These are phyloP conservation scores for Stylonectria norvegica DNA, from an alignment of 2,329 filamentous ascomycete genomes.

Conservation along the genomic window DNA sequence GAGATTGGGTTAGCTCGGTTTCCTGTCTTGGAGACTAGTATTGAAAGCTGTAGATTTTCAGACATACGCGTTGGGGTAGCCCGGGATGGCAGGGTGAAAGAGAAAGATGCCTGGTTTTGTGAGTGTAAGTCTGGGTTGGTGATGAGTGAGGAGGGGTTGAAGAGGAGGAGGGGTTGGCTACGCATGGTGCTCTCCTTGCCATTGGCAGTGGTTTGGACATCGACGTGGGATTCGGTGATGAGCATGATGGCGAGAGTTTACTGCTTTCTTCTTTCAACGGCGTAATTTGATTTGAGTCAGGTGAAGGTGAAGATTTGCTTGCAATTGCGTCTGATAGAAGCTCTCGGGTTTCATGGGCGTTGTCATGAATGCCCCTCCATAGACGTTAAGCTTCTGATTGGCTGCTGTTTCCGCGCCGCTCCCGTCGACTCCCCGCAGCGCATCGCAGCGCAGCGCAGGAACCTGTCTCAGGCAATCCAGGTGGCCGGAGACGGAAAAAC, in stretches of 20 bases:
- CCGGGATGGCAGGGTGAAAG: constrained; percentile 80
- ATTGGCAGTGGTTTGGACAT: constrained; percentile 49
- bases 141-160: constrained; percentile 5
- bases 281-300: not conserved
- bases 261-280: not conserved
- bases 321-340: not conserved
- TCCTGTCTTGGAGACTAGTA: not conserved
- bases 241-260: constrained; percentile 39
- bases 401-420: too few relatives aligned
- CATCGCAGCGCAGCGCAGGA: too few relatives aligned
- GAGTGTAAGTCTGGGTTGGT: constrained; percentile 12
- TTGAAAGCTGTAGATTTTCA: too few relatives aligned
- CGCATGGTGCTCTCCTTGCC: constrained; percentile 55
- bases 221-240: constrained; percentile 51
- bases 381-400: not conserved
- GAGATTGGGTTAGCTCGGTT: constrained; percentile 6
- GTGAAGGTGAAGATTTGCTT: not conserved
- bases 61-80: constrained; percentile 77
- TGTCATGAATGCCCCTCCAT: not conserved
- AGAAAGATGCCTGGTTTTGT: constrained; percentile 70
- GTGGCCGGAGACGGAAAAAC: constrained; percentile 9
- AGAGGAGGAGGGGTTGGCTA: constrained; percentile 22
- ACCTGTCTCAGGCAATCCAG: too few relatives aligned
- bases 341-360: not conserved
- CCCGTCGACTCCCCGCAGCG: too few relatives aligned